phyloP scores from a whole-genome alignment of 164 flowering plant species.

The Magnolia kwangsiensis region DNA sequence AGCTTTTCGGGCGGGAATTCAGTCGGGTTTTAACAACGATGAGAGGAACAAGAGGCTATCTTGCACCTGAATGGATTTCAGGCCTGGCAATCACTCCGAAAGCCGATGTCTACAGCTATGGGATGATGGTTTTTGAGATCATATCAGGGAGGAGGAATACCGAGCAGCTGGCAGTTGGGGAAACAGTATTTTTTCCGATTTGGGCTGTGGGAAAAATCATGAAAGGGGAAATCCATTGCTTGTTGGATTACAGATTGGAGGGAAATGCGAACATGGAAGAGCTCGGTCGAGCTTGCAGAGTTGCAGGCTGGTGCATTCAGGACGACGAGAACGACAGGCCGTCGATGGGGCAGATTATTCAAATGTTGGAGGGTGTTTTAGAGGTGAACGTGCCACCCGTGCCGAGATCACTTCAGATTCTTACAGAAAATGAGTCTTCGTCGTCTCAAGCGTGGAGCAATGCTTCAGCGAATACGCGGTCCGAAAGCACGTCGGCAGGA shows the following conservation, averaged over 20 bases:
- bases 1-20: slow-evolving; percentile 7
- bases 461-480: not conserved
- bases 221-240: not conserved
- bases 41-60: slow-evolving; percentile 14
- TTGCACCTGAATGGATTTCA: slow-evolving; percentile 16
- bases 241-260: slow-evolving; percentile 6
- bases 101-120: slow-evolving; percentile 14
- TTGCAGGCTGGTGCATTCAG: slow-evolving; percentile 18
- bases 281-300: slow-evolving; percentile 9
- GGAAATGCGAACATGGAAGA: slow-evolving; percentile 7
- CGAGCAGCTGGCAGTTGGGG: not conserved
- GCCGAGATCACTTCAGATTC: not conserved
- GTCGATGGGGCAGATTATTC: slow-evolving; percentile 13
- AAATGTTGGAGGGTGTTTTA: slow-evolving; percentile 10
- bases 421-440: not conserved
- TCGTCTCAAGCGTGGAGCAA: too few relatives aligned
- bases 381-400: slow-evolving; percentile 6
- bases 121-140: slow-evolving; percentile 12
- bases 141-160: slow-evolving; percentile 14
- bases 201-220: not conserved
- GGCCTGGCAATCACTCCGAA: slow-evolving; percentile 8
- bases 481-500: not conserved
- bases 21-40: slow-evolving; percentile 17
- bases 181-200: not conserved
- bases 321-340: slow-evolving; percentile 14